These are phyloP conservation scores for Colletotrichum incanum DNA, from an alignment of 2,329 filamentous ascomycete species.

Conservation along the genomic window DNA sequence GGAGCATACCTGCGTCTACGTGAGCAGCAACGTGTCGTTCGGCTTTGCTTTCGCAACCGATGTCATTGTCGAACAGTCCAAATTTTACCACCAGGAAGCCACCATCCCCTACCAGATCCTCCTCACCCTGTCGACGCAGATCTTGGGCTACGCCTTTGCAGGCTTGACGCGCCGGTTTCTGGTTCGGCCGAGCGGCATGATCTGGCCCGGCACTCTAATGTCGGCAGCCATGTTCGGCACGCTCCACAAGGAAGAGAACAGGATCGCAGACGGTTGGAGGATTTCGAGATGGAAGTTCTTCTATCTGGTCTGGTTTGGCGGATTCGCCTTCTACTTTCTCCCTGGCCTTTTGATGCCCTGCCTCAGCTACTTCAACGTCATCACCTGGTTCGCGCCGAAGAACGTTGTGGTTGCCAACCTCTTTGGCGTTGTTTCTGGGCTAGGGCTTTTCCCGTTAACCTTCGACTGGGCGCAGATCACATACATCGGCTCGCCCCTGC, in stretches of 20 bases:
- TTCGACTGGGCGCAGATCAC: conserved; percentile 95
- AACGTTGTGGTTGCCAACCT: conserved; percentile 90
- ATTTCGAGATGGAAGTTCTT: conserved; percentile 91
- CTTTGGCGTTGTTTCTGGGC: conserved; percentile 87
- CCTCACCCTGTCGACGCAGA: conserved; percentile 88
- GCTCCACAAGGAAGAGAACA: conserved; percentile 88
- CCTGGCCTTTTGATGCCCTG: conserved; percentile 87
- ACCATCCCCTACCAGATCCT: conserved; percentile 84
- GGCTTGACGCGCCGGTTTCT: conserved; percentile 86
- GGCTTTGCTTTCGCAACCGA: conserved; percentile 92
- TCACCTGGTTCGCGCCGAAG: conserved; percentile 90
- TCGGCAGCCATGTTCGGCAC: conserved; percentile 92
- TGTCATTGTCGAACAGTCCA: conserved; percentile 90
- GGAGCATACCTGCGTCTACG: conserved; percentile 90
- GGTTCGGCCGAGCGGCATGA: conserved; percentile 89
- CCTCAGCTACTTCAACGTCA: conserved; percentile 89
- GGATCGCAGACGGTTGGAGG: conserved; percentile 84
- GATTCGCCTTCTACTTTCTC: conserved; percentile 88
- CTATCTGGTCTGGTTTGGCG: conserved; percentile 77
- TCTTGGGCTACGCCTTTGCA: conserved; percentile 89
- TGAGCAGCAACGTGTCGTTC: conserved; percentile 91
- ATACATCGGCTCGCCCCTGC: conserved; percentile 86
- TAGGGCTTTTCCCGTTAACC: conserved; percentile 87
- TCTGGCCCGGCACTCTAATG: conserved; percentile 91
- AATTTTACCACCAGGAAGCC: conserved; percentile 89